Percentiles rank a stretch among this genome's conserved stretches.
phyloP scores from a whole-genome alignment of 441 rosid species.

The Aleurites moluccanus region DNA sequence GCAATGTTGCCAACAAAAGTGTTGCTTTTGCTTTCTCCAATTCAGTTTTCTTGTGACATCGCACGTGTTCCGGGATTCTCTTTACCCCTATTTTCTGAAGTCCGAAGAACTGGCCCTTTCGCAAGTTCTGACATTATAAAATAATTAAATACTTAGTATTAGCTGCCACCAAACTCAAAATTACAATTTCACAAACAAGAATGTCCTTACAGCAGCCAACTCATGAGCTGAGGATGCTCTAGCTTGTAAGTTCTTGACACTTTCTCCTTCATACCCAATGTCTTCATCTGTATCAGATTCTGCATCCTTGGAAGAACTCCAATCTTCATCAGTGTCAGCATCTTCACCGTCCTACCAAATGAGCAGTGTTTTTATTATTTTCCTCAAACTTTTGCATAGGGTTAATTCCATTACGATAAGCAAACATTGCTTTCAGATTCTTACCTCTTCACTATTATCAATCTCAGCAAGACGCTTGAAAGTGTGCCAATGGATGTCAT shows the following conservation, averaged over 20 bases:
- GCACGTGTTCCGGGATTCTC: conserved; percentile 85
- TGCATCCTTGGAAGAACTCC: conserved; percentile 50
- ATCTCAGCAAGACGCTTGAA: conserved; percentile 85
- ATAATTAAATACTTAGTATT: conserved; percentile 15
- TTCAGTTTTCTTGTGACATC: conserved; percentile 83
- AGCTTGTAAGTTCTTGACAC: conserved; percentile 34
- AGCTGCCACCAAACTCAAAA: conserved; percentile 22
- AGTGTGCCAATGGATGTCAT: conserved; percentile 86
- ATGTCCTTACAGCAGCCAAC: conserved; percentile 60
- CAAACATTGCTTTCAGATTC: conserved; percentile 6
- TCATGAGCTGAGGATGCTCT: conserved; percentile 41
- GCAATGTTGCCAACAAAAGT: conserved; percentile 75
- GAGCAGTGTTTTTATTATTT: not conserved
- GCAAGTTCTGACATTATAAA: conserved; percentile 55
- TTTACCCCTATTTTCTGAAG: conserved; percentile 89
- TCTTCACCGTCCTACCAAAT: conserved; percentile 50
- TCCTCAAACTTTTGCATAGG: conserved; percentile 11
- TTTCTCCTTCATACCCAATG: conserved; percentile 54
- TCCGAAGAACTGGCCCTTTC: conserved; percentile 73
- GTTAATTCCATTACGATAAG: conserved; percentile 13
- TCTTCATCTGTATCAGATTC: conserved; percentile 65
- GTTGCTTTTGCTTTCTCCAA: conserved; percentile 88
- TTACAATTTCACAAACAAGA: conserved; percentile 21
- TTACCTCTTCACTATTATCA: conserved; percentile 55
- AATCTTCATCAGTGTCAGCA: conserved; percentile 75